These are phyloP conservation scores for Glycine tomentella DNA, from an alignment of 306 rosid genomes.

Conservation along the genomic window DNA sequence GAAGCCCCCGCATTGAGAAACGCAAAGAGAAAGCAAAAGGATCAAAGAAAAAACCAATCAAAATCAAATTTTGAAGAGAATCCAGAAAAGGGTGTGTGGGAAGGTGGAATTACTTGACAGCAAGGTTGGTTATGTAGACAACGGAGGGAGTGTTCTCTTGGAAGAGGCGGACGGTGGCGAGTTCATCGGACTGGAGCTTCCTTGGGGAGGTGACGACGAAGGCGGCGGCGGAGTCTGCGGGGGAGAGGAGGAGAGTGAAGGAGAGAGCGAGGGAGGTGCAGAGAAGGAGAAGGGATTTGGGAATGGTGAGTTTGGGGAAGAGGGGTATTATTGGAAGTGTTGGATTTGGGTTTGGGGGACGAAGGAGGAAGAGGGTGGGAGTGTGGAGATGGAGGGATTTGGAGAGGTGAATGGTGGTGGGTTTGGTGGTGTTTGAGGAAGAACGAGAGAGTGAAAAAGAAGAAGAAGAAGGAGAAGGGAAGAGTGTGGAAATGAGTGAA, in stretches of 20 bases:
- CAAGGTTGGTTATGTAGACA: slow-evolving; percentile 94
- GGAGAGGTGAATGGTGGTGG: slow-evolving; percentile 41
- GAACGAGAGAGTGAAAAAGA: slow-evolving; percentile 44
- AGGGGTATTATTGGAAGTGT: neutral
- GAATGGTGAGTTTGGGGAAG: slow-evolving; percentile 37
- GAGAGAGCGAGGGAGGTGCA: slow-evolving; percentile 83
- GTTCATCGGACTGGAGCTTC: slow-evolving; percentile 90
- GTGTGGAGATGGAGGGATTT: slow-evolving; percentile 57
- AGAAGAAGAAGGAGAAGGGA: slow-evolving; percentile 48
- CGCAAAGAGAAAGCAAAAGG: neutral
- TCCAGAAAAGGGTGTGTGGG: too few relatives aligned
- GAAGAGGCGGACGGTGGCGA: slow-evolving; percentile 91
- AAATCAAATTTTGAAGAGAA: neutral
- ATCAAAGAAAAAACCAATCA: neutral
- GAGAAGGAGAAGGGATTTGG: slow-evolving; percentile 59
- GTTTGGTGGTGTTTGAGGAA: slow-evolving; percentile 49
- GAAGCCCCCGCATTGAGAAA: slow-evolving; percentile 40
- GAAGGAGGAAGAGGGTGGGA: slow-evolving; percentile 50
- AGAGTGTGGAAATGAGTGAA: slow-evolving; percentile 70
- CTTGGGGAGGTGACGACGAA: slow-evolving; percentile 76
- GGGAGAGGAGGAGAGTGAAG: slow-evolving; percentile 64
- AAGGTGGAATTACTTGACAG: slow-evolving; percentile 58
- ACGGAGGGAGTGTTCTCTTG: slow-evolving; percentile 96
- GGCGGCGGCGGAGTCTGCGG: slow-evolving; percentile 77
- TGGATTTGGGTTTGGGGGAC: neutral